Evolutionary conservation across 768 basidiomycete species (phyloP), one percentile per base, ranked within the genome.

Genomic region (Lactarius trivialis): DNA sequence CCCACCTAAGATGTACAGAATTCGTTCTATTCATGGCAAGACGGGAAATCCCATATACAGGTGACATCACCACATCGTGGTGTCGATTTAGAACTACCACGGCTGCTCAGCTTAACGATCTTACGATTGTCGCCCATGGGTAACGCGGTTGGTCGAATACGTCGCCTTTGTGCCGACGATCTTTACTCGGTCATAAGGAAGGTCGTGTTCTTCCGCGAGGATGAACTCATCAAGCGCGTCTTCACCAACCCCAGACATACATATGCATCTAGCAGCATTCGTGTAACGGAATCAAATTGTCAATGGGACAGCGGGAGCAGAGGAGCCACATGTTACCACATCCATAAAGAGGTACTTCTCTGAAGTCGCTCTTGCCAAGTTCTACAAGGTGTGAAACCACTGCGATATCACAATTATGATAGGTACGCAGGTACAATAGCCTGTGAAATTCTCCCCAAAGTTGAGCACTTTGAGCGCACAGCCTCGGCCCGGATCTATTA

Each of bases 21-120:
- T 48, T 7, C 45, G 12, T 48, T 48, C 24, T 48, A 48, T 48
- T 48, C 43, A 43, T 21, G 41, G 5, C 43, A 48, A 48, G 21
- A n/a, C n/a, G 21, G 45, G 24, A 48, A 48, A 24, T 14, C 45
- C 45, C 12, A 48, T 15, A 21, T 30, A 30, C 41, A 19, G 28
- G 32, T 62, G 61, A 62, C 61, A 56, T 57, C 60, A 61, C 26
- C n/a, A n/a, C n/a, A n/a, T n/a, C n/a, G n/a, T n/a, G n/a, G n/a
- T n/a, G n/a, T 11, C 43, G 4, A 15, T 7, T 21, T 11, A 17
- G 0, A 14, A 14, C 36, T 2, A 15, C 36, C 37, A 21, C 43
- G 6, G 21, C 4, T 14, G 45, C 24, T 48, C 45, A 43, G 19
- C 41, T 43, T 39, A 39, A n/a, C n/a, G n/a, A n/a, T n/a, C n/a